These are phyloP conservation scores for Apophysomyces elegans DNA, from an alignment of 371 early-diverging fungal genomes.

Conservation along the genomic window DNA sequence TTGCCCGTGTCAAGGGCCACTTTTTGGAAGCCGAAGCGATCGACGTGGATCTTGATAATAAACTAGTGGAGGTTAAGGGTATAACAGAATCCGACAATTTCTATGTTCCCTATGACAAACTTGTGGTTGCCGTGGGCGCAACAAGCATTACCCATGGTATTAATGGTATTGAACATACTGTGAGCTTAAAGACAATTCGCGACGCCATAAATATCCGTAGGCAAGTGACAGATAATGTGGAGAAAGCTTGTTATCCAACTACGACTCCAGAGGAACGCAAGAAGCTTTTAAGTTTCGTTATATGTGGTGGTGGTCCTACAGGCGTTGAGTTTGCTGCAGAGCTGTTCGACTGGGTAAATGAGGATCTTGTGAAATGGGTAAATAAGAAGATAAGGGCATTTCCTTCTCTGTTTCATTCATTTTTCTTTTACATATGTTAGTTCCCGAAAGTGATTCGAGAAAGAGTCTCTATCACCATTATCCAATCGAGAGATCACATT, in stretches of 20 bases:
- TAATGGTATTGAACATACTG: constrained; percentile 76
- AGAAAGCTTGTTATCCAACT: constrained; percentile 81
- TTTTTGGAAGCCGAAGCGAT: constrained; percentile 66
- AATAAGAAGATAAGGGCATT: constrained; percentile 14
- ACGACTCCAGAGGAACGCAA: constrained; percentile 75
- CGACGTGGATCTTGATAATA: constrained; percentile 71
- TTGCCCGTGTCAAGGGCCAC: constrained; percentile 49
- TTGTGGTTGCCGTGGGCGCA: constrained; percentile 87
- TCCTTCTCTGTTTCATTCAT: constrained; percentile 1
- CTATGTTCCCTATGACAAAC: constrained; percentile 75
- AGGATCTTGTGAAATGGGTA: constrained; percentile 78
- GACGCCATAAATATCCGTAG: constrained; percentile 77
- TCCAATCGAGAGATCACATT: constrained; percentile 80
- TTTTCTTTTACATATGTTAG: constrained; percentile 25
- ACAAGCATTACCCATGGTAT: constrained; percentile 81
- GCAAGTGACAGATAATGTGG: constrained; percentile 76
- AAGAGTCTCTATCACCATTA: constrained; percentile 69
- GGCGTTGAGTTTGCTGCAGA: constrained; percentile 87
- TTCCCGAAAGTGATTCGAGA: constrained; percentile 66
- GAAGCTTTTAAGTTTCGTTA: constrained; percentile 82
- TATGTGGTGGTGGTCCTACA: constrained; percentile 86
- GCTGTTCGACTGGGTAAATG: constrained; percentile 81
- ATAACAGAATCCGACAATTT: constrained; percentile 38
- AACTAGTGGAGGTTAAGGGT: constrained; percentile 56
- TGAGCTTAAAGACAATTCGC: constrained; percentile 69